Base-by-base conservation (phyloP, 257 asterid genomes). In the Primulina huaijiensis region DNA sequence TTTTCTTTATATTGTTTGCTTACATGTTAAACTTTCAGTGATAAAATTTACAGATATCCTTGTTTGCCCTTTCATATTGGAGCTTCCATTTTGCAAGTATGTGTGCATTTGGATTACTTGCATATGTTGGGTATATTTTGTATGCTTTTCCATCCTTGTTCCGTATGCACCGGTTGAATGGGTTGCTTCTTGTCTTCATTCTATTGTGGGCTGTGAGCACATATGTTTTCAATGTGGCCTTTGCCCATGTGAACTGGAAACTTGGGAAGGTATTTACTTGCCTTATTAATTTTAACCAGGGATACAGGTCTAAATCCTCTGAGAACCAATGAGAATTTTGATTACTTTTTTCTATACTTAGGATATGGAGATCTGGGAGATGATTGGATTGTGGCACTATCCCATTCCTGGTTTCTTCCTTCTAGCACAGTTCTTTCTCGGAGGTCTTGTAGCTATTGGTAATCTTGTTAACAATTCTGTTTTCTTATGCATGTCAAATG, bases 361-460 rank as follows among this genome's bases (percentile, higher is more conserved):
- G 99, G 99, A 93, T 77, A 90, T 90, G 99, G 94, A 90, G 83
- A 90, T 88, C 70, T 93, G 99, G 99, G 99, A 93, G 86, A 87
- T 89, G 99, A 83, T 93, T 81, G 99, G 99, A 73, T 74, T 93
- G 75, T 93, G 99, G 99, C 99, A 82, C 79, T 93, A 93, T 86
- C 91, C 99, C 33, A 90, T 90, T 79, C 99, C 99, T 80, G 99
- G 96, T 30, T 89, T 93, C 77, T 93, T 89, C 83, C 90, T 93
- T 68, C 86, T 93, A 34, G 96, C 97, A 64, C 99, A 93, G 78
- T 90, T 89, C 76, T 82, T 95, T 79, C 99, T 93, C 53, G 99
- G 99, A 77, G 82, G 89, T 81, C 95, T 93, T 75, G 92, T 93
- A 72, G 99, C 99, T 75, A 92, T 93, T 73, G 99, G 99, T 62